phyloP scores from a whole-genome alignment of 345 rosid genomes.

The Eucalyptus cladocalyx region DNA sequence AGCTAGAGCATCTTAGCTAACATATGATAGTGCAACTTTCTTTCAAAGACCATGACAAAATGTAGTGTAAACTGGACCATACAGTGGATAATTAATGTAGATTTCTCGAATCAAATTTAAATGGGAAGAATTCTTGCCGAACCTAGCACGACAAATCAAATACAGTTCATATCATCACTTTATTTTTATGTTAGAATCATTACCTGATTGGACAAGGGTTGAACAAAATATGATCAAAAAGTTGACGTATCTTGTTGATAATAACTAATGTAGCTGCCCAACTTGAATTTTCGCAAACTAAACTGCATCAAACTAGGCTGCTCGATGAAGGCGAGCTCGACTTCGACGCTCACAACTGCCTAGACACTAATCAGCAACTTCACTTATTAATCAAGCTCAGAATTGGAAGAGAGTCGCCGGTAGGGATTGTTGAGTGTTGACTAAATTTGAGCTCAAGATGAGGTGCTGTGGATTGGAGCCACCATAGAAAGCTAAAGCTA shows the following conservation, averaged over 20 bases:
- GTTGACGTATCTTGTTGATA: neutral
- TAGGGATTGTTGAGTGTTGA: neutral
- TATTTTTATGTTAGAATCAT: too few species aligned
- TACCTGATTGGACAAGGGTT: neutral
- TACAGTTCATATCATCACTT: neutral
- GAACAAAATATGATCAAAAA: neutral
- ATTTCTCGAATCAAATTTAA: neutral
- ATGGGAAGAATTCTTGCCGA: neutral
- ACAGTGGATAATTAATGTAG: neutral
- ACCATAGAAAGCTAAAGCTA: neutral
- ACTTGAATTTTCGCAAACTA: neutral
- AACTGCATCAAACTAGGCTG: neutral
- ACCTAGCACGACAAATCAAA: neutral
- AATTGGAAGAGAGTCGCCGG: neutral
- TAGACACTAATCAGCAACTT: neutral
- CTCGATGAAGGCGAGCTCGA: neutral
- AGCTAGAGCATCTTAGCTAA: neutral
- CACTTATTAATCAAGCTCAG: neutral
- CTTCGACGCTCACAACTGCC: neutral
- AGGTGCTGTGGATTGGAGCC: neutral
- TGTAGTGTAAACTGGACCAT: neutral
- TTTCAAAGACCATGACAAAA: neutral
- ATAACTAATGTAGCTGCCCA: neutral
- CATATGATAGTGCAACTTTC: neutral
- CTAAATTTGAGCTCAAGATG: neutral